These are phyloP conservation scores for Claviceps sp. DNA, from an alignment of 2,329 filamentous ascomycete species.

Conservation along the genomic window DNA sequence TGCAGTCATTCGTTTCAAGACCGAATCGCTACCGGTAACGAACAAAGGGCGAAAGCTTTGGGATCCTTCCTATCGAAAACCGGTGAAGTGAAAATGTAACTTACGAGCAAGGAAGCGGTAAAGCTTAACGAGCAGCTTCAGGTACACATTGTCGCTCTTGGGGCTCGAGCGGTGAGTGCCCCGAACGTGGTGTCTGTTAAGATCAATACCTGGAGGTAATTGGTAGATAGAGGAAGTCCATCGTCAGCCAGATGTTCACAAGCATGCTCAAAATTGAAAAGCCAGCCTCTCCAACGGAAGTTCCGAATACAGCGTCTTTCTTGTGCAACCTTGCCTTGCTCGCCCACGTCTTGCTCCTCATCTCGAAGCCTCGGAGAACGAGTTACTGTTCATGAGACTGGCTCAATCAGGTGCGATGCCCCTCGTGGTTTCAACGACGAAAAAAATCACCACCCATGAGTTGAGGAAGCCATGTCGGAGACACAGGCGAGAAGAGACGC, in stretches of 20 bases:
- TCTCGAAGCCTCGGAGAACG: background rate
- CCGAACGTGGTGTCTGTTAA: constrained; percentile 56
- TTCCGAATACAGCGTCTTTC: background rate
- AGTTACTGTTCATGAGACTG: background rate
- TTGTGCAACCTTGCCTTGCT: background rate
- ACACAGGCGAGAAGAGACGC: background rate
- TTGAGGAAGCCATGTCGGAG: background rate
- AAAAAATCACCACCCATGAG: constrained; percentile 8
- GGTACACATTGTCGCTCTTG: constrained; percentile 97
- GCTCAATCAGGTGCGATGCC: background rate
- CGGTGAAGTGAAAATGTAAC: background rate
- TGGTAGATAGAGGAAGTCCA: constrained; percentile 23
- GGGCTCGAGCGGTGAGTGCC: constrained; percentile 78
- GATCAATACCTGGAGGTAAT: constrained; percentile 50
- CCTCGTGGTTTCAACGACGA: constrained; percentile 6
- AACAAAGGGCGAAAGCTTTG: too few relatives aligned
- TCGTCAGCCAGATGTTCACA: constrained; percentile 49
- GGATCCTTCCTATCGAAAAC: too few relatives aligned
- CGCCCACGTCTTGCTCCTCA: background rate
- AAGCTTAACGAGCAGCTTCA: constrained; percentile 95
- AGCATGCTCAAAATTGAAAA: constrained; percentile 44
- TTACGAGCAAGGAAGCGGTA: constrained; percentile 93
- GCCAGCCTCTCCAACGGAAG: constrained; percentile 5
- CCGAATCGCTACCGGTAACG: too few relatives aligned
- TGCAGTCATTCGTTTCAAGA: background rate